Evolutionary conservation across 306 rosid genomes (phyloP).

Genomic region (Fragaria ananassa): DNA sequence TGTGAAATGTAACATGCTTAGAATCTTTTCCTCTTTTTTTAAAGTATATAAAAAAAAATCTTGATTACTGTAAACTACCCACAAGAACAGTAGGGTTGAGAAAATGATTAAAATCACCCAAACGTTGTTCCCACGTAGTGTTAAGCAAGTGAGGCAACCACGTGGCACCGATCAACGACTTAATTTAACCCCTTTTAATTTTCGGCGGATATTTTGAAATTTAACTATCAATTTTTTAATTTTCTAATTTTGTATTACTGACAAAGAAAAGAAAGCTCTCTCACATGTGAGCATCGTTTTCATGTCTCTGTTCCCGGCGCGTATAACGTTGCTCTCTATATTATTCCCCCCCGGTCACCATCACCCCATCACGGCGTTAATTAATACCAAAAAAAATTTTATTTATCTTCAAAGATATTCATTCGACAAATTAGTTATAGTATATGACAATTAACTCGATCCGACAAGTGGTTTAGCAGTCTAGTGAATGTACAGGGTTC

Average conservation of each 20-base stretch:
- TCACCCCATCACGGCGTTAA: slow-evolving; percentile 6
- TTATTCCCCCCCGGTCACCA: slow-evolving; percentile 13
- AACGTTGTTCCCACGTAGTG: slow-evolving; percentile 40
- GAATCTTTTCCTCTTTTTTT: no score
- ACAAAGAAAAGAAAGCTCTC: not conserved
- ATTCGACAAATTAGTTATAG: not conserved
- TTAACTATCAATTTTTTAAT: not conserved
- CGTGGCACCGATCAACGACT: slow-evolving; percentile 30
- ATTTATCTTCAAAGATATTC: not conserved
- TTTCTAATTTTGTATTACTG: not conserved
- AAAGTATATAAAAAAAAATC: no score
- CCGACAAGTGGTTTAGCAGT: no score
- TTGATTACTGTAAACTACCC: not conserved
- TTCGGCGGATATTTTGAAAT: not conserved
- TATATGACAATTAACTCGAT: not conserved
- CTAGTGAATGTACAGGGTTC: no score
- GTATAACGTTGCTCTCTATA: slow-evolving; percentile 27
- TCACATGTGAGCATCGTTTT: slow-evolving; percentile 49
- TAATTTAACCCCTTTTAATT: not conserved
- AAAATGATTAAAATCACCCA: not conserved
- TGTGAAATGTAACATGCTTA: not conserved
- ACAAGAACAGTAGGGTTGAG: not conserved
- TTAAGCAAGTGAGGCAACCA: slow-evolving; percentile 28
- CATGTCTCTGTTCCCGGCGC: slow-evolving; percentile 49
- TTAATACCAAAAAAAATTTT: not conserved